These are phyloP conservation scores for Nasturtium officinale DNA, from an alignment of 345 rosid species.

Conservation along the genomic window DNA sequence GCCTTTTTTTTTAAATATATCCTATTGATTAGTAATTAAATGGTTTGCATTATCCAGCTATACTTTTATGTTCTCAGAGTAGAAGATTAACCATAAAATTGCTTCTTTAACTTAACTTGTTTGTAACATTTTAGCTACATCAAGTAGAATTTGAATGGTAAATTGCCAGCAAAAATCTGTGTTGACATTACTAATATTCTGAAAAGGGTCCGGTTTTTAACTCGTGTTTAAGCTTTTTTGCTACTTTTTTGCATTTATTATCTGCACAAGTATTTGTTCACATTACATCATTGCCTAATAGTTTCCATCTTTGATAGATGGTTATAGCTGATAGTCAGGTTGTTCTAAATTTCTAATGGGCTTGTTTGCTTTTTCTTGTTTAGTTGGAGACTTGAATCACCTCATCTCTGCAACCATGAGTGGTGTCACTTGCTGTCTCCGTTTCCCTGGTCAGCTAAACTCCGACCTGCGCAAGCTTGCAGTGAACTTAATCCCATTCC, in stretches of 20 bases:
- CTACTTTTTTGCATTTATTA: too few relatives aligned
- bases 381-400: slow-evolving; percentile 77
- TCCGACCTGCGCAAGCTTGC: slow-evolving; percentile 78
- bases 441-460: slow-evolving; percentile 79
- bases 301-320: too few relatives aligned
- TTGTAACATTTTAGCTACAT: not conserved
- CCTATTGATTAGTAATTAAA: not conserved
- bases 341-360: slow-evolving; percentile 3
- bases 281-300: too few relatives aligned
- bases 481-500: slow-evolving; percentile 72
- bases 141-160: not conserved
- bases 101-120: not conserved
- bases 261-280: too few relatives aligned
- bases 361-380: not conserved
- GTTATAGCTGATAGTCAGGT: not conserved
- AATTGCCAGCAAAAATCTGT: not conserved
- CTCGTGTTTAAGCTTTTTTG: not conserved
- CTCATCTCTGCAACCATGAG: slow-evolving; percentile 83
- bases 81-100: too few relatives aligned
- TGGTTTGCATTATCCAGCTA: not conserved
- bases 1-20: slow-evolving; percentile 2
- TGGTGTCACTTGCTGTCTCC: slow-evolving; percentile 75
- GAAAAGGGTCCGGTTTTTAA: not conserved
- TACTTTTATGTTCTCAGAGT: not conserved
- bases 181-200: not conserved